Percentiles rank a stretch among this genome's conserved stretches.
Conservation (phyloP, 495 filamentous ascomycete genomes). For the Aspergillus biplanus region DNA sequence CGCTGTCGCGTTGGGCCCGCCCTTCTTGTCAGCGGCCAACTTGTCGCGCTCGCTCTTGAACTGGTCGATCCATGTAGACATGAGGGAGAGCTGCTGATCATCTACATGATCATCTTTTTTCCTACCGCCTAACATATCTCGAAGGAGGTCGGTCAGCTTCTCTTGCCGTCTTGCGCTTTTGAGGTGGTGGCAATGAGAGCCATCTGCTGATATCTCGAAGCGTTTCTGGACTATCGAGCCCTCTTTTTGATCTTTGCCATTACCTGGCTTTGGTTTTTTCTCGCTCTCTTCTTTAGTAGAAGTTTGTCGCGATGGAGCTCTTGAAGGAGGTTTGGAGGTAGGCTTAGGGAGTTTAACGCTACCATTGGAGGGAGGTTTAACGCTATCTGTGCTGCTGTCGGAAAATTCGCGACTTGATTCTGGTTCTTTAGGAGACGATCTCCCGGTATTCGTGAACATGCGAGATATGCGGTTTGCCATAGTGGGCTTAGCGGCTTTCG, state of each 20-base stretch:
- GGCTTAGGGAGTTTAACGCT: conserved; percentile 40
- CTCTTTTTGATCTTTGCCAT: conserved; percentile 50
- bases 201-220: conserved; percentile 63
- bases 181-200: conserved; percentile 80
- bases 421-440: conserved; percentile 37
- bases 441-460: conserved; percentile 58
- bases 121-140: conserved; percentile 76
- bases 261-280: conserved; percentile 37
- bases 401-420: conserved; percentile 42
- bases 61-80: conserved; percentile 95
- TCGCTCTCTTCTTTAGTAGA: conserved; percentile 43
- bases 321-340: conserved; percentile 42
- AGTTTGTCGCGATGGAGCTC: conserved; percentile 46
- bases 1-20: conserved; percentile 73
- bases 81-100: conserved; percentile 86
- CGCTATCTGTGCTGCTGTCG: conserved; percentile 47
- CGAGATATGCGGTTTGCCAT: conserved; percentile 63
- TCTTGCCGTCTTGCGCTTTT: conserved; percentile 89
- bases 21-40: conserved; percentile 74
- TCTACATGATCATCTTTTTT: conserved; percentile 67
- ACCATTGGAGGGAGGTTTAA: conserved; percentile 34
- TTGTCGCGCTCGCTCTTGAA: conserved; percentile 85
- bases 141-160: conserved; percentile 90
- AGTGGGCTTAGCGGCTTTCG: conserved; percentile 50
- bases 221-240: conserved; percentile 49